Percentiles rank a stretch among this genome's conserved stretches.
Evolutionary conservation across 768 basidiomycete species (phyloP).

Genomic region (Mycena amicta): DNA sequence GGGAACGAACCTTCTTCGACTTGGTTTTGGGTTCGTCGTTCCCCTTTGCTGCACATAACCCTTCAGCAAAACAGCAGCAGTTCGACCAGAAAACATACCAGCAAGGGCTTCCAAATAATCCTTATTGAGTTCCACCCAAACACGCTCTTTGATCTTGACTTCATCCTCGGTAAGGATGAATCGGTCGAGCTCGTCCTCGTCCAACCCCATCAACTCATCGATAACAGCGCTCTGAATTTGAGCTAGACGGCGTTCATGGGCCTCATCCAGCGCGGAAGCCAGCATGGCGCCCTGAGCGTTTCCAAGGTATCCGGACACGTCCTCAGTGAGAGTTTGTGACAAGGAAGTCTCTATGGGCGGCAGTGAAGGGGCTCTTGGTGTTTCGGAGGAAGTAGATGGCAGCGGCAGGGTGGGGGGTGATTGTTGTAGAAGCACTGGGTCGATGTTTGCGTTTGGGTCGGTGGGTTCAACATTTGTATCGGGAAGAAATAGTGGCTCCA

Average conservation of each 20-base stretch:
- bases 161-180: conserved; percentile 81
- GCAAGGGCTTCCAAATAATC: conserved; percentile 90
- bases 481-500: conserved; percentile 41
- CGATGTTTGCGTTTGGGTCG: conserved; percentile 49
- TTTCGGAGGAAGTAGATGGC: conserved; percentile 19
- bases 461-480: conserved; percentile 43
- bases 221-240: conserved; percentile 45
- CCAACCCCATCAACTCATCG: conserved; percentile 75
- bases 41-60: conserved; percentile 65
- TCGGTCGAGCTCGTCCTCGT: conserved; percentile 86
- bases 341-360: conserved; percentile 60
- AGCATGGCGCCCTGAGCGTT: conserved; percentile 64
- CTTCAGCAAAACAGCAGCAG: conserved; percentile 45
- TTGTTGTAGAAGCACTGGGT: no score
- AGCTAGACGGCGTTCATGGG: conserved; percentile 61
- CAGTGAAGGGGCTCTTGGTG: conserved; percentile 11
- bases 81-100: conserved; percentile 48
- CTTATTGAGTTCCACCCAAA: conserved; percentile 92
- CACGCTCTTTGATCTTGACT: conserved; percentile 81
- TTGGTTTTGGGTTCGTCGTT: conserved; percentile 47
- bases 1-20: conserved; percentile 79
- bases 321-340: conserved; percentile 64
- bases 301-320: conserved; percentile 68
- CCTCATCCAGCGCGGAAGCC: conserved; percentile 65
- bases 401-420: conserved; percentile 49